Percentiles rank a stretch among this genome's conserved stretches.
Evolutionary conservation across 2,329 filamentous ascomycete genomes (phyloP).

Genomic region (Xylariales sp.): DNA sequence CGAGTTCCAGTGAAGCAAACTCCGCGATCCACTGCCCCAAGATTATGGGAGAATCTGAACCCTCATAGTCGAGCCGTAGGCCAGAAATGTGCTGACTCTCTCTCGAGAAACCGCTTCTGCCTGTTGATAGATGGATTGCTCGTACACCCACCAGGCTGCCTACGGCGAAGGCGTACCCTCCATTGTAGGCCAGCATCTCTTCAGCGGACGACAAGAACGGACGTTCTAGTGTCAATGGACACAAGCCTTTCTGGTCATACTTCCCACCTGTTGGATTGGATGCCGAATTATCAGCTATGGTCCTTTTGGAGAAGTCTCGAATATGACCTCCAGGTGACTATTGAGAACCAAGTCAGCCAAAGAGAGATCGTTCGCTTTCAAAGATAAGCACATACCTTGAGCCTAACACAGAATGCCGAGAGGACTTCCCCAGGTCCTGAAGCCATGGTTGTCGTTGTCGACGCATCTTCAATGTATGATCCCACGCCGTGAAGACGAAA

Average conservation of each 20-base stretch:
- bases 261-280: no score
- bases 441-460: neutral
- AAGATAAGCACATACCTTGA: conserved; percentile 11
- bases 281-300: conserved; percentile 1
- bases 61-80: conserved; percentile 16
- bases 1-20: conserved; percentile 11
- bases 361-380: neutral
- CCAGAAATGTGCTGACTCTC: conserved; percentile 13
- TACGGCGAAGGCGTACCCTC: conserved; percentile 14
- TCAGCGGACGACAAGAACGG: conserved; percentile 9
- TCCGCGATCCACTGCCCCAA: conserved; percentile 18
- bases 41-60: conserved; percentile 12
- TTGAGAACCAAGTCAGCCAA: neutral
- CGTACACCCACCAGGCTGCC: conserved; percentile 12
- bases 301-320: conserved; percentile 8
- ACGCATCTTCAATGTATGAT: neutral
- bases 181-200: conserved; percentile 11
- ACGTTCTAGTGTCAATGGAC: no score
- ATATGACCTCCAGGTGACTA: conserved; percentile 11
- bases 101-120: neutral
- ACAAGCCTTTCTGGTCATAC: neutral
- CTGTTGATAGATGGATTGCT: conserved; percentile 15
- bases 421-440: neutral
- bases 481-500: neutral
- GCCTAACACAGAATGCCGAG: conserved; percentile 11